Evolutionary conservation across 768 basidiomycete genomes (phyloP).

Genomic region (Lyophyllum atratum): DNA sequence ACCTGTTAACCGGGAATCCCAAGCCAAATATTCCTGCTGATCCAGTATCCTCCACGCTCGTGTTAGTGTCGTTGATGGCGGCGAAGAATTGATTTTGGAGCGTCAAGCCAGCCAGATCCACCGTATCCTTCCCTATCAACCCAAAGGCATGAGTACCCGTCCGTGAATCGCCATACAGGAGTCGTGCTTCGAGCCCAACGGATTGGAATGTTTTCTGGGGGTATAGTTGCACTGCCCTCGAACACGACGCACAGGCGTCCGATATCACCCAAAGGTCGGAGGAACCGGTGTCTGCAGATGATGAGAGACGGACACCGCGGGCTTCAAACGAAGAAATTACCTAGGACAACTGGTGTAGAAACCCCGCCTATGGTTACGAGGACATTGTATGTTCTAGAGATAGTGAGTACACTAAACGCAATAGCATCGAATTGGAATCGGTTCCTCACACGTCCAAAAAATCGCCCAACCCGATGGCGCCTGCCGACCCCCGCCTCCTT

Average conservation of each 20-base stretch:
- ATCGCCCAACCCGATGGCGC: slow-evolving; percentile 59
- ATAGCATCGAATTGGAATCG: neutral
- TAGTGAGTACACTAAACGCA: neutral
- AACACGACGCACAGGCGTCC: slow-evolving; percentile 49
- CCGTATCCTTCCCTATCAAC: slow-evolving; percentile 58
- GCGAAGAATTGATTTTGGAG: slow-evolving; percentile 60
- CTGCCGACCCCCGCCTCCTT: slow-evolving; percentile 32
- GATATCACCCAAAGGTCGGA: slow-evolving; percentile 78
- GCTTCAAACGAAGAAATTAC: slow-evolving; percentile 33
- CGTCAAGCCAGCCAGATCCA: slow-evolving; percentile 53
- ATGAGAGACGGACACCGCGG: neutral
- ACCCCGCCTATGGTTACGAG: slow-evolving; percentile 56
- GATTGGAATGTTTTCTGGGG: slow-evolving; percentile 50
- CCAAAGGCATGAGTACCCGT: slow-evolving; percentile 73
- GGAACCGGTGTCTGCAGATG: slow-evolving; percentile 68
- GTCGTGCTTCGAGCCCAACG: slow-evolving; percentile 43
- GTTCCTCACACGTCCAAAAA: slow-evolving; percentile 57
- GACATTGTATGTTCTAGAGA: slow-evolving; percentile 62
- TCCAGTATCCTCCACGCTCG: slow-evolving; percentile 55
- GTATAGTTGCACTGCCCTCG: slow-evolving; percentile 45
- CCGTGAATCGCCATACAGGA: slow-evolving; percentile 71
- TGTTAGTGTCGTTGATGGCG: slow-evolving; percentile 70
- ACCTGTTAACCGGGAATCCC: slow-evolving; percentile 78
- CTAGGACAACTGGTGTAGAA: slow-evolving; percentile 58
- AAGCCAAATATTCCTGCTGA: slow-evolving; percentile 73